Conservation (phyloP, 805 yeast genomes). For the Kazachstania psychrophila region DNA sequence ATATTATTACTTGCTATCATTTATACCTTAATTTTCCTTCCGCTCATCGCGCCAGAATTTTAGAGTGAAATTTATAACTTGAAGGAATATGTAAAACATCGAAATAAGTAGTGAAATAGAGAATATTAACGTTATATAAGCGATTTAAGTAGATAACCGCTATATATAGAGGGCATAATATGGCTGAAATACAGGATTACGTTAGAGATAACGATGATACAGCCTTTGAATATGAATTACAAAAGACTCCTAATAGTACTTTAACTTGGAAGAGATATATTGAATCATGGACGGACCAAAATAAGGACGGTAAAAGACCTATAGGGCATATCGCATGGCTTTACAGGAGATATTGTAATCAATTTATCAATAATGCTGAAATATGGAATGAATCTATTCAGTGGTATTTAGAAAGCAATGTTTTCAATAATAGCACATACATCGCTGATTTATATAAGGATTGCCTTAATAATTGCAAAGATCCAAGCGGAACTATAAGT, state of each 20-base stretch:
- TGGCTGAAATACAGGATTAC: constrained; percentile 4
- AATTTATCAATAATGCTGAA: constrained; percentile 12
- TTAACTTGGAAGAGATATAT: constrained; percentile 41
- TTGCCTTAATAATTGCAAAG: constrained; percentile 29
- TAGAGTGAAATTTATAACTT: background rate
- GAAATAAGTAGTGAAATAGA: too few relatives aligned
- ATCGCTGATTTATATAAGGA: constrained; percentile 40
- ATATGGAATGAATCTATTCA: constrained; percentile 30
- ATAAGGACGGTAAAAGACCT: constrained; percentile 6
- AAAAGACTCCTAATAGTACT: constrained; percentile 28
- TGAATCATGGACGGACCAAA: constrained; percentile 25
- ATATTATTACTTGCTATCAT: too few relatives aligned
- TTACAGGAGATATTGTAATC: constrained; percentile 32
- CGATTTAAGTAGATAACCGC: too few relatives aligned
- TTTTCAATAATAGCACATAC: constrained; percentile 30
- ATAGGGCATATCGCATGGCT: constrained; percentile 18
- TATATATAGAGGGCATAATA: too few relatives aligned
- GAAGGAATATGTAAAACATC: too few relatives aligned
- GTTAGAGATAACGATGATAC: constrained; percentile 28
- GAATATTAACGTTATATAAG: too few relatives aligned
- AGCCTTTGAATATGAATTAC: constrained; percentile 40
- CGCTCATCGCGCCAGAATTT: background rate
- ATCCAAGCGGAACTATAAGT: constrained; percentile 42
- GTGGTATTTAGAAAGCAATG: constrained; percentile 47
- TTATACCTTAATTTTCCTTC: too few relatives aligned